phyloP scores from a whole-genome alignment of 352 stramenopile species.

The Phytophthora uliginosa region DNA sequence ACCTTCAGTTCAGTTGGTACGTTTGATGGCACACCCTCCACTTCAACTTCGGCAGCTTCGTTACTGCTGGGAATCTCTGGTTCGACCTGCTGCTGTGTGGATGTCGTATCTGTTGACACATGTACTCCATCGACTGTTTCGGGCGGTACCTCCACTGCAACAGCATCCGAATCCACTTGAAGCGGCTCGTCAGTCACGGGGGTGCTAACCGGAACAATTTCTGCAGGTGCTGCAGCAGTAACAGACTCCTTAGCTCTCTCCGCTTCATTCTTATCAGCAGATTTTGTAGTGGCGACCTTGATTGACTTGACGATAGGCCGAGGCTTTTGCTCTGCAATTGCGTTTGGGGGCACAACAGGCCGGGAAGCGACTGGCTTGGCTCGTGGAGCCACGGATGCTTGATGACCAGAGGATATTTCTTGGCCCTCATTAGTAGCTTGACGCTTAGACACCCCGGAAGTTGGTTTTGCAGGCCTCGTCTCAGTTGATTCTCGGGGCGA shows the following conservation, averaged over 20 bases:
- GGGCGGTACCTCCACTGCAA: not conserved
- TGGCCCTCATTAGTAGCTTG: slow-evolving; percentile 4
- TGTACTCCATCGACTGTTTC: not conserved
- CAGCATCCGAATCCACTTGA: slow-evolving; percentile 2
- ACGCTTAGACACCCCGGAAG: slow-evolving; percentile 17
- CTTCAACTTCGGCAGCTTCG: slow-evolving; percentile 1
- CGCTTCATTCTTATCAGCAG: not conserved
- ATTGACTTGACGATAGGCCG: slow-evolving; percentile 22
- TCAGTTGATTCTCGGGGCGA: slow-evolving; percentile 21
- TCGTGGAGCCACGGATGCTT: slow-evolving; percentile 8
- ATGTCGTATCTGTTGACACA: not conserved
- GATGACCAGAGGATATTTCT: slow-evolving; percentile 3
- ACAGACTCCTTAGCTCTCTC: slow-evolving; percentile 2
- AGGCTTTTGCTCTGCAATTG: slow-evolving; percentile 12
- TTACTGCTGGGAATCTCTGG: not conserved
- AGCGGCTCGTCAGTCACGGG: not conserved
- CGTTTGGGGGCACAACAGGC: slow-evolving; percentile 11
- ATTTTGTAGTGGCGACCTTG: slow-evolving; percentile 8
- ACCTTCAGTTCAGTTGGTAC: not conserved
- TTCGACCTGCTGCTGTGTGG: slow-evolving; percentile 9
- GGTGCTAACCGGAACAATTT: not conserved
- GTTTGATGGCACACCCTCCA: not conserved
- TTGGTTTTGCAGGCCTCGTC: slow-evolving; percentile 22
- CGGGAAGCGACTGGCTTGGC: slow-evolving; percentile 25
- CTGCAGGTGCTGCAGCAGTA: not conserved